Evolutionary conservation across 805 yeast genomes (phyloP), one percentile per base, ranked within the genome.

Genomic region (Cyberlindnera galapagoensis): DNA sequence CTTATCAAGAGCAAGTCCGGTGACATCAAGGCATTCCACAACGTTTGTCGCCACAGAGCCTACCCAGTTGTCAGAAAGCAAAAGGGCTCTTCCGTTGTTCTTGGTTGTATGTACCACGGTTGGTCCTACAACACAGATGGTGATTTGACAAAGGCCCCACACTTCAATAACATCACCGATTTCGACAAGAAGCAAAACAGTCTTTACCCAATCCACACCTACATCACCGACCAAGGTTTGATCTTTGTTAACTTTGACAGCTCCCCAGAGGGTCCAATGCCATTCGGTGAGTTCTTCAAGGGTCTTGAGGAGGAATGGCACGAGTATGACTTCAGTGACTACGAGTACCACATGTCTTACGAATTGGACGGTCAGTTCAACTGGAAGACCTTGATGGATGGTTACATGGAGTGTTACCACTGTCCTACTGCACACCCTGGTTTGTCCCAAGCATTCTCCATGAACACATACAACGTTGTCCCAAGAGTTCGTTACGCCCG

Each of bases 401-500:
- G 81, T 7, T 74, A 74, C 55, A 79, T 74, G 57, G 80, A 74
- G 54, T 74, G 80, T 45, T 74, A 74, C 56, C 81, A 74, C 51
- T 74, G 80, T 52, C 80, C 81, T 26, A 74, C 80, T 9, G 80
- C 80, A 2, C 81, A 74, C 43, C 80, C 80, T 5, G 80, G 80
- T 13, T 57, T 74, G 38, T 62, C 65, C 31, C 49, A 67, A 20
- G 77, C 80, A 9, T 74, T 74, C 58, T 65, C 58, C 44, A 74
- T 74, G 78, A 75, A 69, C 45, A 74, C 81, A n/a, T 74, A 74
- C 52, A 69, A 71, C 42, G 81, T 74, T 35, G 76, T 68, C 21
- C 80, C 80, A 38, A 72, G 68, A 54, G 62, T 61, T 22, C 65
- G 72, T 47, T 72, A 72, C 48, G 74, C 80, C 39, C 69, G 81